Evolutionary conservation across 805 yeast genomes (phyloP).

Genomic region (Candida michaelii): DNA sequence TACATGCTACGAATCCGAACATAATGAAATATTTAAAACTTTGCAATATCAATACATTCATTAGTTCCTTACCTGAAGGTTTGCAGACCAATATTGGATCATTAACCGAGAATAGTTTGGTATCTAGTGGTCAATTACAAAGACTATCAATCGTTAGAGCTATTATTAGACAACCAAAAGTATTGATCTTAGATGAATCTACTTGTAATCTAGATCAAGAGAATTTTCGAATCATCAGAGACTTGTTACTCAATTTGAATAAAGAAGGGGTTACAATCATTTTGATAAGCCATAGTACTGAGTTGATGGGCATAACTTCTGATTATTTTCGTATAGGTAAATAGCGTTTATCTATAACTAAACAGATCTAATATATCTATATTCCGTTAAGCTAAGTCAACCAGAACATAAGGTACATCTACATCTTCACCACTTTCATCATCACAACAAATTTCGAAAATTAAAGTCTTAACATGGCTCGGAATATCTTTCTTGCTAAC

Average conservation of each 20-base stretch:
- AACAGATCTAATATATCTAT: not conserved
- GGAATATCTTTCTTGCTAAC: constrained; percentile 84
- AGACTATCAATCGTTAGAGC: constrained; percentile 84
- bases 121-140: constrained; percentile 93
- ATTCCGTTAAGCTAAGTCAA: constrained; percentile 24
- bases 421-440: constrained; percentile 93
- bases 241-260: constrained; percentile 53
- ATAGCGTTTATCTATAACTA: constrained; percentile 19
- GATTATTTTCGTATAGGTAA: constrained; percentile 45
- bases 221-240: constrained; percentile 51
- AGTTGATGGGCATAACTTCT: constrained; percentile 61
- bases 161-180: constrained; percentile 59
- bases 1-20: constrained; percentile 23
- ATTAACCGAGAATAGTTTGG: constrained; percentile 32
- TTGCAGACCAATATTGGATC: constrained; percentile 56
- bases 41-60: constrained; percentile 56
- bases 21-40: constrained; percentile 40
- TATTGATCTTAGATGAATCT: constrained; percentile 82
- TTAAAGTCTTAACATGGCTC: constrained; percentile 68
- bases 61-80: constrained; percentile 54
- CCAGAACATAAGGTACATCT: constrained; percentile 84
- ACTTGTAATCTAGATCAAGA: constrained; percentile 82
- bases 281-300: constrained; percentile 72
- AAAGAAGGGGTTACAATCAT: constrained; percentile 43
- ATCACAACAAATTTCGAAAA: constrained; percentile 89